These are phyloP conservation scores for Penicillium psychrosexuale DNA, from an alignment of 2,329 filamentous ascomycete species.

Conservation along the genomic window DNA sequence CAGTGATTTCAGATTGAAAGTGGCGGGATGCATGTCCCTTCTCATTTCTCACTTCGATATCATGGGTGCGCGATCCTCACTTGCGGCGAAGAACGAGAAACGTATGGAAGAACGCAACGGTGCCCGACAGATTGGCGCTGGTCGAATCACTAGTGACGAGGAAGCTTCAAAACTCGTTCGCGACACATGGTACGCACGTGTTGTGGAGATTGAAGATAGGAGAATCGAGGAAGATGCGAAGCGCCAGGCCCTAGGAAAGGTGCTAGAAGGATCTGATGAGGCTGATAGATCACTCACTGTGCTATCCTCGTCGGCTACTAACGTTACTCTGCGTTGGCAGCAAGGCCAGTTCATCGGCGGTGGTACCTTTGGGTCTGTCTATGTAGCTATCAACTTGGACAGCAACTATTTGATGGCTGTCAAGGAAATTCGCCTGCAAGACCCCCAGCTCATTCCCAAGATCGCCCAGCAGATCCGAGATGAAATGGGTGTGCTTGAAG, in stretches of 20 bases:
- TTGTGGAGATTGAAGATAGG: conserved; percentile 72
- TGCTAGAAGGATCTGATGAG: conserved; percentile 91
- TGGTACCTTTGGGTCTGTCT: conserved; percentile 95
- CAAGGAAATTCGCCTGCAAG: conserved; percentile 95
- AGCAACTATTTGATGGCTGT: conserved; percentile 96
- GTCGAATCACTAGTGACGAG: conserved; percentile 72
- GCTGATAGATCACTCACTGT: conserved; percentile 92
- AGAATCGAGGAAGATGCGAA: conserved; percentile 79
- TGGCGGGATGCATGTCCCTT: conserved; percentile 94
- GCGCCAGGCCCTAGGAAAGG: conserved; percentile 80
- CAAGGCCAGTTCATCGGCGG: conserved; percentile 98
- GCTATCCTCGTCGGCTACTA: conserved; percentile 88
- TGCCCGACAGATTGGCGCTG: conserved; percentile 74
- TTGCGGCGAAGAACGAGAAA: conserved; percentile 91
- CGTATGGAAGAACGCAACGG: conserved; percentile 77
- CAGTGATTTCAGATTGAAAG: conserved; percentile 74
- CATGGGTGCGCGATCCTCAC: conserved; percentile 90
- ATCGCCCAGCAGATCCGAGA: conserved; percentile 93
- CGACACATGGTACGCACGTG: conserved; percentile 68
- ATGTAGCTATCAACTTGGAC: conserved; percentile 95
- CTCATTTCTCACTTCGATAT: conserved; percentile 99
- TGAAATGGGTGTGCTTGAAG: conserved; percentile 94
- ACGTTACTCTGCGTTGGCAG: conserved; percentile 95
- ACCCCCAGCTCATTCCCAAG: conserved; percentile 91
- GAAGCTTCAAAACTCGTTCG: conserved; percentile 74